Conservation (phyloP, 1,284 basidiomycete genomes). For the Phellopilus nigrolimitatus region DNA sequence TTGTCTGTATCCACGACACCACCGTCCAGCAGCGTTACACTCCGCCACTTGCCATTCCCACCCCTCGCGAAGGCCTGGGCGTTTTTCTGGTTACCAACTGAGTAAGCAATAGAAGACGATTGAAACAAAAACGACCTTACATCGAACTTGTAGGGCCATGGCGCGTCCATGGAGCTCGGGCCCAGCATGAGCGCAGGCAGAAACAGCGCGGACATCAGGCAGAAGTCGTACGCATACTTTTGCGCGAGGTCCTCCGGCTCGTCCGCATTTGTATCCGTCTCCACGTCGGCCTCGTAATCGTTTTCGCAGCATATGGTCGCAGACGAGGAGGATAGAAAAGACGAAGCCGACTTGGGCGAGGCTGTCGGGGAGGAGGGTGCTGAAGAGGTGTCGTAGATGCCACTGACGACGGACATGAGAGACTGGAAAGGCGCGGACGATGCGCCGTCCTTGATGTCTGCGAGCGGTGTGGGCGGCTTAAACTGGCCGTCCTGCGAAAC, state of each 20-base stretch:
- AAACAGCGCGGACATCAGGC: not conserved
- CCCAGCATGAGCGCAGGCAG: conserved; percentile 1
- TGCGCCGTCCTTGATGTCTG: too few relatives aligned
- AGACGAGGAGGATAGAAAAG: not conserved
- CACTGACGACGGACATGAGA: too few relatives aligned
- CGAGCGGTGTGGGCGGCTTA: too few relatives aligned
- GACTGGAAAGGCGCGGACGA: too few relatives aligned
- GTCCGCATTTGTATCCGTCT: not conserved
- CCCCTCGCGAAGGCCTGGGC: conserved; percentile 2
- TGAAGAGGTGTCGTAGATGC: not conserved
- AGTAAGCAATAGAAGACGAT: not conserved
- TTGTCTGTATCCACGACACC: not conserved
- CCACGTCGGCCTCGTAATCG: not conserved
- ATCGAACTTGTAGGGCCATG: conserved; percentile 10
- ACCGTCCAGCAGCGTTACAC: conserved; percentile 2
- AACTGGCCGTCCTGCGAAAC: too few relatives aligned
- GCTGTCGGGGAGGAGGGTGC: not conserved
- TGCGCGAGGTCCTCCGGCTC: not conserved
- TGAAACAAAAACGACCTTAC: not conserved
- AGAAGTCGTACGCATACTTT: not conserved
- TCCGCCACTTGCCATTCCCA: not conserved
- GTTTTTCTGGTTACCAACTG: not conserved
- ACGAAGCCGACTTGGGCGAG: not conserved
- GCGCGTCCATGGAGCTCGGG: conserved; percentile 5
- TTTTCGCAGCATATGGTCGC: not conserved